Evolutionary conservation across 129 eudicot species (phyloP).

Genomic region (Pseudognaphalium luteoalbum): DNA sequence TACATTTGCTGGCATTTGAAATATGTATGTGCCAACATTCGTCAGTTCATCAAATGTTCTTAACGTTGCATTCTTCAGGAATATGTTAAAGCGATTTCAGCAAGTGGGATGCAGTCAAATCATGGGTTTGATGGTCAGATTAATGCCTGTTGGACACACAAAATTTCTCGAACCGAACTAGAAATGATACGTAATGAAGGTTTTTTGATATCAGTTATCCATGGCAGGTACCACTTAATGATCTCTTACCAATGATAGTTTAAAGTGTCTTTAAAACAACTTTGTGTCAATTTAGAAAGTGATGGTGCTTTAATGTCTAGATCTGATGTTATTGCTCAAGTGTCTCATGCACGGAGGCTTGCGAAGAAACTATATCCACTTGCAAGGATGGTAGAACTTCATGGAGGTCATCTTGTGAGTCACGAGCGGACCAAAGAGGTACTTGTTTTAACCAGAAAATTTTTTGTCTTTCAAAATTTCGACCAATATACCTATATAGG

Average conservation of each 20-base stretch:
- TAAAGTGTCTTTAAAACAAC: background rate
- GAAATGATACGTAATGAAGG: slow-evolving; percentile 65
- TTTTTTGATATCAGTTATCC: slow-evolving; percentile 78
- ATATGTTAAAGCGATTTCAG: slow-evolving; percentile 87
- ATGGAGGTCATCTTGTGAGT: slow-evolving; percentile 98
- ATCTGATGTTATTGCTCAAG: slow-evolving; percentile 84
- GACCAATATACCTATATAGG: no score
- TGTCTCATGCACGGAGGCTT: slow-evolving; percentile 80
- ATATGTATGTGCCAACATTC: background rate
- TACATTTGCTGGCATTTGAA: slow-evolving; percentile 4
- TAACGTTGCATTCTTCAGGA: slow-evolving; percentile 51
- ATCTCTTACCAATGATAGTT: slow-evolving; percentile 11
- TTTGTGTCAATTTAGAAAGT: background rate
- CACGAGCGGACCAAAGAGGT: slow-evolving; percentile 79
- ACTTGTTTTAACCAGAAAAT: slow-evolving; percentile 5
- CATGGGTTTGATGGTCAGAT: slow-evolving; percentile 93
- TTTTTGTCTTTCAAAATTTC: background rate
- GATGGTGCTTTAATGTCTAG: slow-evolving; percentile 39
- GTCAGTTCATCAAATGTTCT: background rate
- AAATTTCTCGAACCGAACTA: slow-evolving; percentile 54
- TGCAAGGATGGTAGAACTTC: slow-evolving; percentile 86
- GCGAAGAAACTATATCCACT: slow-evolving; percentile 75
- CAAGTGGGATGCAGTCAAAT: slow-evolving; percentile 87
- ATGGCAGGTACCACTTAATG: slow-evolving; percentile 69
- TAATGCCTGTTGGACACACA: slow-evolving; percentile 96